A percentile compares a stretch with the other conserved stretches of the same genome.
phyloP scores from a whole-genome alignment of 139 green algal genomes.

The Chloropicon primus region DNA sequence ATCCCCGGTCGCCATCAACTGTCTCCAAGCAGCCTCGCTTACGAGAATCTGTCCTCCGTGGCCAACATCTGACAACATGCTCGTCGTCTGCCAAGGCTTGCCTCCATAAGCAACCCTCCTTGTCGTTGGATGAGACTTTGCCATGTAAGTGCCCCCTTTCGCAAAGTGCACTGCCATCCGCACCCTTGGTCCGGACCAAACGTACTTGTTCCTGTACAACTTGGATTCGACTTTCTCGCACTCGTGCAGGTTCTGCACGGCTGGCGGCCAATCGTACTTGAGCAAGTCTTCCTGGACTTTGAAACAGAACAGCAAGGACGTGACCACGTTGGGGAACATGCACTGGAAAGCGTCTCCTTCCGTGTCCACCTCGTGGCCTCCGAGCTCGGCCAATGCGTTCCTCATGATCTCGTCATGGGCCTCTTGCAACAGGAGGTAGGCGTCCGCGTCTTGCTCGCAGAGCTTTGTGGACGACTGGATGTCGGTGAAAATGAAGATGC shows the following conservation, averaged over 20 bases:
- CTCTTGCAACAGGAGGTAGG: not conserved
- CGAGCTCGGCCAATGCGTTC: slow-evolving; percentile 43
- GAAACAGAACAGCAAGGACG: slow-evolving; percentile 22
- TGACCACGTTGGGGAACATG: not conserved
- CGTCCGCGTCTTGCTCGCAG: not conserved
- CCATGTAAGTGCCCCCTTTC: slow-evolving; percentile 2
- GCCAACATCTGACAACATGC: not conserved
- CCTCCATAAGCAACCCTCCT: not conserved
- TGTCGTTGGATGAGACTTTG: not conserved
- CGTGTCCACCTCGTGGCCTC: slow-evolving; percentile 58
- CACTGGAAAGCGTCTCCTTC: slow-evolving; percentile 29
- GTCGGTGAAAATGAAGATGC: slow-evolving; percentile 5
- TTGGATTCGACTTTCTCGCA: not conserved
- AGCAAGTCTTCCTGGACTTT: slow-evolving; percentile 53
- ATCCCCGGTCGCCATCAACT: not conserved
- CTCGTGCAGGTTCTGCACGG: slow-evolving; percentile 31
- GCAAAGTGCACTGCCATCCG: slow-evolving; percentile 4
- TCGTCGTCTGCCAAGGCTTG: not conserved
- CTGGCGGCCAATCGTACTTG: slow-evolving; percentile 38
- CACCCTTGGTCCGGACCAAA: not conserved
- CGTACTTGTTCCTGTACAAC: not conserved
- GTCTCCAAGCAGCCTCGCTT: not conserved
- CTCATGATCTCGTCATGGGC: slow-evolving; percentile 37
- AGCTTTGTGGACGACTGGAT: slow-evolving; percentile 8
- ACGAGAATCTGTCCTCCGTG: not conserved